These are phyloP conservation scores for Rhodofomes roseus DNA, from an alignment of 1,284 basidiomycete genomes.

Conservation along the genomic window DNA sequence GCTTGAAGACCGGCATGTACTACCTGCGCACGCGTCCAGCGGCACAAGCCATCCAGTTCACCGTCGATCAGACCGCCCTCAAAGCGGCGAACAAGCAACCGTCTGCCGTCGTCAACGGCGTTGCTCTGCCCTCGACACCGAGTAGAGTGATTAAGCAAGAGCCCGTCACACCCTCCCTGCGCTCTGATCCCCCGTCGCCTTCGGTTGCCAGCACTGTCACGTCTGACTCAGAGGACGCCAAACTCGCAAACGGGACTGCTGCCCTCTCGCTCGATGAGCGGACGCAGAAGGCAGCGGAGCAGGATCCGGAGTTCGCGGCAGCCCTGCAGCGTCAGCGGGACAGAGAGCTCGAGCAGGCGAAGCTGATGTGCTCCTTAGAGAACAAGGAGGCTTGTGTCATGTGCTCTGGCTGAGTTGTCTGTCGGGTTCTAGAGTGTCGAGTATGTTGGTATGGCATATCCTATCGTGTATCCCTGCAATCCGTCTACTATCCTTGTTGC, in stretches of 20 bases:
- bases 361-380: slow-evolving; percentile 80
- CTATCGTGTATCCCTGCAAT: slow-evolving; percentile 1
- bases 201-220: slow-evolving; percentile 10
- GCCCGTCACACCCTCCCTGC: slow-evolving; percentile 4
- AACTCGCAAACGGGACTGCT: slow-evolving; percentile 12
- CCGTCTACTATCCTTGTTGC: neutral
- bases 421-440: neutral
- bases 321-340: slow-evolving; percentile 72
- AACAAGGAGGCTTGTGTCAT: slow-evolving; percentile 88
- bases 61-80: slow-evolving; percentile 81
- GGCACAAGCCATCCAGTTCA: slow-evolving; percentile 97
- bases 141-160: slow-evolving; percentile 19
- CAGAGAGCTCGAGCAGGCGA: slow-evolving; percentile 79
- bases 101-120: slow-evolving; percentile 15
- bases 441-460: neutral
- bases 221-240: slow-evolving; percentile 11
- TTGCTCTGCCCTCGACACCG: neutral
- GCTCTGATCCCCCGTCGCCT: slow-evolving; percentile 15
- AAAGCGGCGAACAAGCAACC: slow-evolving; percentile 66
- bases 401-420: slow-evolving; percentile 65
- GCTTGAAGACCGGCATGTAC: slow-evolving; percentile 98
- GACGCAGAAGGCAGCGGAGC: slow-evolving; percentile 49
- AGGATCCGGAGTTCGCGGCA: slow-evolving; percentile 80
- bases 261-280: slow-evolving; percentile 37
- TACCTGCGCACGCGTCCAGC: slow-evolving; percentile 95